phyloP scores from a whole-genome alignment of 2,329 filamentous ascomycete genomes.

The Penicillium sp. region DNA sequence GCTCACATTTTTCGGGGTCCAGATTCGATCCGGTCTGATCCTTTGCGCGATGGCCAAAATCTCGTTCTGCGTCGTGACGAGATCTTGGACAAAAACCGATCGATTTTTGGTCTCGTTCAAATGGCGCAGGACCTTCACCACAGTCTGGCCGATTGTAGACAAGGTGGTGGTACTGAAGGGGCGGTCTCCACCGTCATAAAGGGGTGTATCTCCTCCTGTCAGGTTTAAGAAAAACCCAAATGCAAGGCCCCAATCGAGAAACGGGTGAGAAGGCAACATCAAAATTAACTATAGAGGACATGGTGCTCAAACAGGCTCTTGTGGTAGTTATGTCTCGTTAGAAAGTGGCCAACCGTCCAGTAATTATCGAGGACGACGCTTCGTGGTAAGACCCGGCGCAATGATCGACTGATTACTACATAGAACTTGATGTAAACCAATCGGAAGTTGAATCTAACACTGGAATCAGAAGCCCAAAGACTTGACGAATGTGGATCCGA shows the following conservation, averaged over 20 bases:
- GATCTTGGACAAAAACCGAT: constrained; percentile 6
- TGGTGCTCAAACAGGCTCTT: background rate
- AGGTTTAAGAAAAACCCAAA: constrained; percentile 47
- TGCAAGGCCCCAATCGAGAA: constrained; percentile 34
- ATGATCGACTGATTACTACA: too few species aligned
- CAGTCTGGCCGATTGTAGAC: constrained; percentile 5
- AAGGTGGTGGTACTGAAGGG: constrained; percentile 13
- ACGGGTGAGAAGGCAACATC: constrained; percentile 20
- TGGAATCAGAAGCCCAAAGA: too few species aligned
- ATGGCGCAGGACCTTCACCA: constrained; percentile 2
- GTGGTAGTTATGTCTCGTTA: background rate
- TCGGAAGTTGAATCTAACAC: background rate
- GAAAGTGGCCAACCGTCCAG: background rate
- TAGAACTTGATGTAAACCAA: background rate
- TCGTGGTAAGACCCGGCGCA: too few species aligned
- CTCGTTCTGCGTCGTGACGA: constrained; percentile 10
- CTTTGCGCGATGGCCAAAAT: constrained; percentile 1
- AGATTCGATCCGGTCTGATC: background rate
- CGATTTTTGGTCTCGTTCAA: constrained; percentile 10
- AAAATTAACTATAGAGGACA: background rate
- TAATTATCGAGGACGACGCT: background rate
- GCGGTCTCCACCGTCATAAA: constrained; percentile 18
- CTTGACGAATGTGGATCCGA: too few species aligned
- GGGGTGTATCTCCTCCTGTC: constrained; percentile 20
- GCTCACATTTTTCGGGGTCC: background rate